Conservation (phyloP, 1,284 basidiomycete genomes). For the Moesziomyces sp. region DNA sequence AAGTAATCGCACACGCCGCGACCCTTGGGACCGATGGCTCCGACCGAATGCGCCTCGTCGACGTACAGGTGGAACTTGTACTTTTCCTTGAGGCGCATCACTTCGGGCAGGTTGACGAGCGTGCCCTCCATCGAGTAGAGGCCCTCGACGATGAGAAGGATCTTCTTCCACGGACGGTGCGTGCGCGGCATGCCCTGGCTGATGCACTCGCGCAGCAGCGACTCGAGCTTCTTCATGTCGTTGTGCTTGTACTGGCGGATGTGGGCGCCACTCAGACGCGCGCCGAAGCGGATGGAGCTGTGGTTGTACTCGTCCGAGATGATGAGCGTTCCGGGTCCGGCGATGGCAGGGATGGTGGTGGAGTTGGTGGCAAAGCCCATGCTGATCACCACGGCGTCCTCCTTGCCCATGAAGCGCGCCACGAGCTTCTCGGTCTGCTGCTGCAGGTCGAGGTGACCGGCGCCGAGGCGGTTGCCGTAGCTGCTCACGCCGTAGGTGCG, state of each 20-base stretch:
- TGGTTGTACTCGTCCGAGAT: conserved; percentile 99
- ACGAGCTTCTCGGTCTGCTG: conserved; percentile 84
- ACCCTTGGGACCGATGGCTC: conserved; percentile 91
- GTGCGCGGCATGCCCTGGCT: conserved; percentile 97
- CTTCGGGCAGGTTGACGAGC: conserved; percentile 82
- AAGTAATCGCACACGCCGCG: conserved; percentile 97
- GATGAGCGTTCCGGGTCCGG: conserved; percentile 89
- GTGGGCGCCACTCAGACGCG: conserved; percentile 86
- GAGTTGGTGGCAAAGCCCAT: conserved; percentile 99
- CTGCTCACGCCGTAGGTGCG: conserved; percentile 75
- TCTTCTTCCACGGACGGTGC: conserved; percentile 98
- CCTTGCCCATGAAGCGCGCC: conserved; percentile 86
- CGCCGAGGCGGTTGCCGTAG: conserved; percentile 82
- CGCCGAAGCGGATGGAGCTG: conserved; percentile 92
- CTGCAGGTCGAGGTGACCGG: conserved; percentile 86
- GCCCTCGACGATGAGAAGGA: conserved; percentile 92
- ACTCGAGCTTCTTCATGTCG: conserved; percentile 85
- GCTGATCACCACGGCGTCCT: conserved; percentile 88
- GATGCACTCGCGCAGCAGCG: conserved; percentile 87
- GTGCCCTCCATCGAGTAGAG: conserved; percentile 99
- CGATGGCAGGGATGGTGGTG: conserved; percentile 90
- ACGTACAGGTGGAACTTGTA: conserved; percentile 99
- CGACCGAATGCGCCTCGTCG: conserved; percentile 97
- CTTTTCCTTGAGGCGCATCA: conserved; percentile 89
- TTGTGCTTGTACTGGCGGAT: conserved; percentile 98